A percentile compares a stretch with the other conserved stretches of the same genome.
Conservation (phyloP, 805 yeast species). For the Suhomyces tanzawaensis region DNA sequence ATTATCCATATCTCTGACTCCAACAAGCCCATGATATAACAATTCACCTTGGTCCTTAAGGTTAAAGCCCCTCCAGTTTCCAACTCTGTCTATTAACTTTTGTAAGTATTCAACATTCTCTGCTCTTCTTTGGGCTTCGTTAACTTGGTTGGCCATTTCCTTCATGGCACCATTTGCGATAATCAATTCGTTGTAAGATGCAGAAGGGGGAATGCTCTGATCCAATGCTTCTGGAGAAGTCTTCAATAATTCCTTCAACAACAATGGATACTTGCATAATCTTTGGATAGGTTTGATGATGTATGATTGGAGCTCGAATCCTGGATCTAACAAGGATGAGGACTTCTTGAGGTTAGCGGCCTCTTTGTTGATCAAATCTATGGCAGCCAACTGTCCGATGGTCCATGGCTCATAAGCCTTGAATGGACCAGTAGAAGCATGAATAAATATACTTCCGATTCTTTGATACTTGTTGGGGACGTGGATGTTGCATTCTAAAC, state of each 20-base stretch:
- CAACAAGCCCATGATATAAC: slow-evolving; percentile 67
- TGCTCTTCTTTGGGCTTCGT: slow-evolving; percentile 89
- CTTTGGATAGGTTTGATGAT: slow-evolving; percentile 94
- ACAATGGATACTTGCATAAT: slow-evolving; percentile 88
- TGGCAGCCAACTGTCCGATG: slow-evolving; percentile 81
- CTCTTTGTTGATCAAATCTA: slow-evolving; percentile 71
- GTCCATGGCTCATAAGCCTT: slow-evolving; percentile 94
- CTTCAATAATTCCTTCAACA: slow-evolving; percentile 73
- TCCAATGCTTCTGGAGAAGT: slow-evolving; percentile 44
- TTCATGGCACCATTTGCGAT: slow-evolving; percentile 72
- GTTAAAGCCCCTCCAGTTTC: slow-evolving; percentile 91
- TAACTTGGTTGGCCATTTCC: slow-evolving; percentile 81
- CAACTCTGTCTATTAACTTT: slow-evolving; percentile 69
- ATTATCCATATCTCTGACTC: slow-evolving; percentile 62
- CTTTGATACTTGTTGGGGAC: slow-evolving; percentile 76
- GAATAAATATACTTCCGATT: slow-evolving; percentile 84
- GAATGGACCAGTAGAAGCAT: slow-evolving; percentile 76
- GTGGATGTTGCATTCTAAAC: slow-evolving; percentile 81
- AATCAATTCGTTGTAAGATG: slow-evolving; percentile 60
- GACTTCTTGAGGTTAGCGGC: slow-evolving; percentile 53
- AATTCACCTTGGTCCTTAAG: slow-evolving; percentile 81
- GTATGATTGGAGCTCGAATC: slow-evolving; percentile 85
- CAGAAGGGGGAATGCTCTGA: slow-evolving; percentile 13
- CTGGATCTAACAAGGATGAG: slow-evolving; percentile 68
- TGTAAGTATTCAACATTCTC: slow-evolving; percentile 76